Evolutionary conservation across 2,329 filamentous ascomycete genomes (phyloP), one percentile per base, ranked within the genome.

Genomic region (Hymenoscyphus fraxineus): DNA sequence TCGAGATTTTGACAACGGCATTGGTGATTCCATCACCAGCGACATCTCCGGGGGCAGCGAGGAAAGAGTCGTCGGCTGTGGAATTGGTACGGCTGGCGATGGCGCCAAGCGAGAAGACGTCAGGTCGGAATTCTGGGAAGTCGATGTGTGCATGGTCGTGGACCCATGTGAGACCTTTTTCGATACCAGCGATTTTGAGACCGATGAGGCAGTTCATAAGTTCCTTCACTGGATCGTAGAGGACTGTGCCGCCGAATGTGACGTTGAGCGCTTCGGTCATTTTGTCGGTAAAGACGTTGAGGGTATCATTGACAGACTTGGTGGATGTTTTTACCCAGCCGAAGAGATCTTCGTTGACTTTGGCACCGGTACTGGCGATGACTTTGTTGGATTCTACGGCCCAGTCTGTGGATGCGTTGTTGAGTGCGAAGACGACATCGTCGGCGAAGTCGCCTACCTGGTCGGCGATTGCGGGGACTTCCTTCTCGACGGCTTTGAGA

Each of bases 101-200:
- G 63, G 93, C 91, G 54, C 93, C 93, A 61, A 88, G 80, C 65
- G 91, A 94, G 78, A 98, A 96, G 1, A 90, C 91, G 75, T 97
- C 84, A 71, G 91, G 89, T 32, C 86, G 82, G 66, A 98, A 87
- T 61, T 85, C 78, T 0, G 95, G 95, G 71, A 99, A 89, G 65
- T 86, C 81, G 71, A 99, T 84, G 67, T 95, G 85, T 3, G 95
- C 92, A 75, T 98, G 81, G 70, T 98, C 89, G 72, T 91, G 86
- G 12, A 97, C 90, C 94, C 94, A 99, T 0, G 91, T 96, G n/a
- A 98, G 82, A 13, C 90, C 95, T 73, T 90, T 89, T 76, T 98
- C 87, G 69, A 99, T 86, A 27, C 88, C 85, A 69, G 91, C 87
- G 67, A 98, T 83, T 80, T 98, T 98, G 73, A 96, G 82, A 7